Evolutionary conservation across 2,329 filamentous ascomycete species (phyloP), one percentile per base, ranked within the genome.

Genomic region (Tolypocladium inflatum): DNA sequence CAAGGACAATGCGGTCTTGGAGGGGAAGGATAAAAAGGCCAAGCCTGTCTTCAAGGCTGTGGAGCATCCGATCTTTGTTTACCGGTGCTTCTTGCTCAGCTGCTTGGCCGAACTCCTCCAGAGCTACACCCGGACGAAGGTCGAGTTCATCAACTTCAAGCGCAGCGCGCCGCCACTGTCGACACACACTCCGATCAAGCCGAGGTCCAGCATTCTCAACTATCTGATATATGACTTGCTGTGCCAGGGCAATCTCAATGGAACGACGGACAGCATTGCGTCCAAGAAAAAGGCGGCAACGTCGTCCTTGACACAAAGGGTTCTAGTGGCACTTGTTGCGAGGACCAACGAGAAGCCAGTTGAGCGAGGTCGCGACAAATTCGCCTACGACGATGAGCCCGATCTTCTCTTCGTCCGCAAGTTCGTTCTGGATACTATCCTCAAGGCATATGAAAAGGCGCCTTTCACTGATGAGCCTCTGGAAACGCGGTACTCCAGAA

Each of bases 71-170:
- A 97, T 96, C 60, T 99, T 96, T 74, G 87, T 97, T 56, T 99
- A 97, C 69, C 86, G 94, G 54, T 97, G 93, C 75, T 97, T 97
- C 76, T 77, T 99, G 55, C 81, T 99, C 38, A 91, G 94, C 69
- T 96, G 92, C 67, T 78, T 99, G 43, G 87, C 91, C 0, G 94
- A 99, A 72, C 82, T 99, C 17, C 79, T 99, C 17, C 86, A 89
- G 58, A 95, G 89, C 67, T 99, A 97, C 75, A 96, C 91, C 65
- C 86, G 91, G 57, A 90, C 91, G 10, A 99, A 99, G 79, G 85
- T 99, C 50, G 95, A 99, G 70, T 97, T 99, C 70, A 97, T 99
- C 77, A 97, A 97, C 72, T 99, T 97, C 76, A 97, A 95, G 64
- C 87, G 93, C 60, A 96, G 92, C 68, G 88, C 90, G 8, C 89